A percentile compares a stretch with the other conserved stretches of the same genome.
These are phyloP conservation scores for Cyathus olla DNA, from an alignment of 1,284 basidiomycete species.

Conservation along the genomic window DNA sequence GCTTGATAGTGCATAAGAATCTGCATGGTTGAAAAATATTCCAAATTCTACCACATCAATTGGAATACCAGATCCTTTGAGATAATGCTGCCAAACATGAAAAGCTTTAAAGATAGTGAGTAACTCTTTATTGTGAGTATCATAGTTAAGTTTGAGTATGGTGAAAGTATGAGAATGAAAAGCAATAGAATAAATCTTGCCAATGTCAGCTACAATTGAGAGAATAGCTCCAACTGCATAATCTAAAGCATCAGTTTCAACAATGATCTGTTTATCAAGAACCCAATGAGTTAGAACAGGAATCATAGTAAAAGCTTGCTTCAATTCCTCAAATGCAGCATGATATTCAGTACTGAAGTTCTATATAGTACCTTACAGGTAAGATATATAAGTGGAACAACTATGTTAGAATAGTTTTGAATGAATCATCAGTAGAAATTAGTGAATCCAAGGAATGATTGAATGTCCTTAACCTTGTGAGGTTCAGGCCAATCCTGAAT, in stretches of 20 bases:
- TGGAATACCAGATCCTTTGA: not conserved
- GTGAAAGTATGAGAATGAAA: slow-evolving; percentile 24
- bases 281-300: slow-evolving; percentile 2
- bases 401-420: not conserved
- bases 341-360: not conserved
- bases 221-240: slow-evolving; percentile 34
- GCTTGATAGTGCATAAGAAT: not conserved
- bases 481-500: not conserved
- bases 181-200: not conserved
- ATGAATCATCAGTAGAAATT: not conserved
- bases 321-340: not conserved
- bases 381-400: not conserved
- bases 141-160: slow-evolving; percentile 16
- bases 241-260: slow-evolving; percentile 46
- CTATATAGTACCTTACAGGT: not conserved
- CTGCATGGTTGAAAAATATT: not conserved
- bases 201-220: not conserved
- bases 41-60: not conserved
- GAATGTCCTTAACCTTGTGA: not conserved
- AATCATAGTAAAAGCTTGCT: not conserved
- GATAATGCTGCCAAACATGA: too few species aligned
- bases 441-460: not conserved
- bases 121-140: too few species aligned
- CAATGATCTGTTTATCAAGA: not conserved
- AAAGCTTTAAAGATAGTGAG: slow-evolving; percentile 19